These are phyloP conservation scores for Monascus ruber DNA, from an alignment of 2,329 filamentous ascomycete species.

Conservation along the genomic window DNA sequence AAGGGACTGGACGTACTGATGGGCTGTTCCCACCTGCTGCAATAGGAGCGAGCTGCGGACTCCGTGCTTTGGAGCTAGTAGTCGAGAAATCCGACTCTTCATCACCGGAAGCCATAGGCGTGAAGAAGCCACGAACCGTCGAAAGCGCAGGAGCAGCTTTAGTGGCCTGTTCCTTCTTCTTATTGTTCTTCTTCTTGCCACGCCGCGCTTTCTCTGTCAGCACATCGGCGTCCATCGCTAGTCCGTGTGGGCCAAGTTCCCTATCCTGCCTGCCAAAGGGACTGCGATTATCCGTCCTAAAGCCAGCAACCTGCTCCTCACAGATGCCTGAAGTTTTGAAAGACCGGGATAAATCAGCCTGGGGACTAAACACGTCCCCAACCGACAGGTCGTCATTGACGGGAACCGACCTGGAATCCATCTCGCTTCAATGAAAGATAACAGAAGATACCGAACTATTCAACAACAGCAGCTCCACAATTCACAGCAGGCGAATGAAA, in stretches of 20 bases:
- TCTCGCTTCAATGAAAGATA: conserved; percentile 4
- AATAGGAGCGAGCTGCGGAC: conserved; percentile 17
- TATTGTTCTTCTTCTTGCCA: conserved; percentile 32
- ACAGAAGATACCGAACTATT: no score
- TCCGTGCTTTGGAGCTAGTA: conserved; percentile 23
- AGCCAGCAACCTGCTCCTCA: conserved; percentile 12
- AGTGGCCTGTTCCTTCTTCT: conserved; percentile 15
- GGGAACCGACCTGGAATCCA: conserved; percentile 11
- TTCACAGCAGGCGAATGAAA: background rate
- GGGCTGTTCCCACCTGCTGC: conserved; percentile 31
- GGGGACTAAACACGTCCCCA: conserved; percentile 28
- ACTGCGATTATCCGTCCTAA: conserved; percentile 17
- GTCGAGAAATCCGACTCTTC: conserved; percentile 36
- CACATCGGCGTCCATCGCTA: conserved; percentile 17
- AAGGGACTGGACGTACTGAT: conserved; percentile 37
- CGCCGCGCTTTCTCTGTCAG: conserved; percentile 16
- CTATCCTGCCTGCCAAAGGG: conserved; percentile 11
- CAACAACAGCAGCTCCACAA: background rate
- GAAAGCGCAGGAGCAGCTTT: conserved; percentile 22
- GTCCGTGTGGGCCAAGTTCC: conserved; percentile 15
- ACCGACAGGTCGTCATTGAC: conserved; percentile 25
- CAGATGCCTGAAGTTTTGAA: conserved; percentile 10
- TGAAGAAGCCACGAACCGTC: conserved; percentile 36
- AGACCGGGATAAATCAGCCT: conserved; percentile 21
- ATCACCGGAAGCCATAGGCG: conserved; percentile 31